phyloP scores from a whole-genome alignment of 345 rosid genomes.

The Populus nigra region DNA sequence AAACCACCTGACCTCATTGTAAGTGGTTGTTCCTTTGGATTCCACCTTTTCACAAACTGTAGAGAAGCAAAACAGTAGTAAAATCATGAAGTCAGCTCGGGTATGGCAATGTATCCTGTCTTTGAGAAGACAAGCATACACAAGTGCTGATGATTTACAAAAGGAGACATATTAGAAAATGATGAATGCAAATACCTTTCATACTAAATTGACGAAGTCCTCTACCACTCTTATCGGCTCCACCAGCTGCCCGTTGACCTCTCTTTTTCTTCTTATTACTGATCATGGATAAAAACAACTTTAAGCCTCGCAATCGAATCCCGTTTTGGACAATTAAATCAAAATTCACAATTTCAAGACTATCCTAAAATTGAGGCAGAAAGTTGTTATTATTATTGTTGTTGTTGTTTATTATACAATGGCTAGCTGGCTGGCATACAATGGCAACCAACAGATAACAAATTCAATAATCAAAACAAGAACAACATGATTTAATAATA shows the following conservation, averaged over 20 bases:
- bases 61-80: conserved; percentile 17
- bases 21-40: conserved; percentile 97
- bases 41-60: conserved; percentile 97
- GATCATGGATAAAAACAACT: conserved; percentile 9
- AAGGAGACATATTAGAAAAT: neutral
- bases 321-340: neutral
- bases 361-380: neutral
- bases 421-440: neutral
- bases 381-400: too few species aligned
- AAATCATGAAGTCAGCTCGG: neutral
- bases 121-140: neutral
- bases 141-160: neutral
- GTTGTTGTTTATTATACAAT: neutral
- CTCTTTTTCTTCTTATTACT: conserved; percentile 87
- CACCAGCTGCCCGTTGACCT: conserved; percentile 83
- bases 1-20: conserved; percentile 79
- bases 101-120: too few species aligned
- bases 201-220: conserved; percentile 99
- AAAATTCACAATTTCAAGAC: neutral
- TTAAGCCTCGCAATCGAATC: neutral
- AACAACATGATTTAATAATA: conserved; percentile 1
- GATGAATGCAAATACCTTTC: conserved; percentile 63
- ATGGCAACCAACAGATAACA: neutral
- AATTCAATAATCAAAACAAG: neutral
- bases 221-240: conserved; percentile 93